A percentile compares a stretch with the other conserved stretches of the same genome.
These are phyloP conservation scores for Phytophthora sp. DNA, from an alignment of 352 stramenopile species.

Conservation along the genomic window DNA sequence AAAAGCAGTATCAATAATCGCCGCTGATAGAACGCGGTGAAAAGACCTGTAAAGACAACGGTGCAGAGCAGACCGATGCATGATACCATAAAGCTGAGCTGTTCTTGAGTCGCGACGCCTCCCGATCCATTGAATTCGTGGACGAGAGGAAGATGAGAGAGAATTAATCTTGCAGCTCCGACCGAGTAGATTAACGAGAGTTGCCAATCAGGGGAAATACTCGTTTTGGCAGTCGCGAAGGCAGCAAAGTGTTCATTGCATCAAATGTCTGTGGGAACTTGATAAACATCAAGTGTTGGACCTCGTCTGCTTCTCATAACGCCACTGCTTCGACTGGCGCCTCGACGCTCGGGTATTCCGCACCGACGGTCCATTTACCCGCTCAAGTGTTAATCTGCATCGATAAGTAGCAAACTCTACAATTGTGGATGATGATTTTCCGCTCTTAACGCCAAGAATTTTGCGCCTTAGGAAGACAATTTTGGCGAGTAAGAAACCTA, in stretches of 20 bases:
- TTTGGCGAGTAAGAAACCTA: conserved; percentile 34
- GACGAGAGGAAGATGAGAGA: conserved; percentile 7
- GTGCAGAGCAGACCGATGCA: conserved; percentile 1
- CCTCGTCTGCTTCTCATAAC: conserved; percentile 6
- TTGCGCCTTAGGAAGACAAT: conserved; percentile 35
- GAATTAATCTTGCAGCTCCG: conserved; percentile 13
- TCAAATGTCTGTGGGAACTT: conserved; percentile 19
- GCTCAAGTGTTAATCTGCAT: conserved; percentile 21
- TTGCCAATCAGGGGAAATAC: conserved; percentile 1
- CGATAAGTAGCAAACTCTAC: conserved; percentile 39
- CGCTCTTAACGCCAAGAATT: conserved; percentile 3
- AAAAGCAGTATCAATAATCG: conserved; percentile 3
- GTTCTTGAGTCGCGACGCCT: neutral
- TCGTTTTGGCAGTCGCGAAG: neutral
- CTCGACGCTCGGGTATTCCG: neutral
- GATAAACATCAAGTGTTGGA: conserved; percentile 35
- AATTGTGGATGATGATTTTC: conserved; percentile 8
- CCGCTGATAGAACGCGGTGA: neutral
- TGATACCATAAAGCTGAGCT: neutral
- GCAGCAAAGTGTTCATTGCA: conserved; percentile 15
- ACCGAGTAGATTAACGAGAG: conserved; percentile 1
- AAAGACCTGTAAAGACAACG: neutral
- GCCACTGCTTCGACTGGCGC: conserved; percentile 8
- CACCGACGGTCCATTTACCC: neutral
- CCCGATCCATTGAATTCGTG: too few relatives aligned